phyloP scores from a whole-genome alignment of 2,329 filamentous ascomycete species.

The Proliferodiscus dingleyae region DNA sequence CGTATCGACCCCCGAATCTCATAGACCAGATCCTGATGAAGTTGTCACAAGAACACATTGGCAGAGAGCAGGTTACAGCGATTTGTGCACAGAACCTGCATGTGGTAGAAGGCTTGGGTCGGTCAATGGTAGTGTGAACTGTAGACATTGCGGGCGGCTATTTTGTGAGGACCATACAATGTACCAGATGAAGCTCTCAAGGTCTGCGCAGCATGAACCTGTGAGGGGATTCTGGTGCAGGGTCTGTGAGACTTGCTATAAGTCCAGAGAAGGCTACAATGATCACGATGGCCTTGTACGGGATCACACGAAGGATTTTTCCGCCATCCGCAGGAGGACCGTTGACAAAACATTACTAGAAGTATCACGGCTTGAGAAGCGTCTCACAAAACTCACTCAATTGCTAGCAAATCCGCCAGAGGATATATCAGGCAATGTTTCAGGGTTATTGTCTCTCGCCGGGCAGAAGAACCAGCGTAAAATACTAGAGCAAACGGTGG shows the following conservation, averaged over 20 bases:
- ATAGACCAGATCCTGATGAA: slow-evolving; percentile 70
- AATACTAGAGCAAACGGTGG: slow-evolving; percentile 80
- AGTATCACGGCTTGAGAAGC: slow-evolving; percentile 83
- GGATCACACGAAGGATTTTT: slow-evolving; percentile 70
- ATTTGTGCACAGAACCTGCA: slow-evolving; percentile 79
- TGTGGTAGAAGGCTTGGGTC: slow-evolving; percentile 77
- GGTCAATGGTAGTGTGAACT: slow-evolving; percentile 83
- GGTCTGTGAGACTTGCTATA: slow-evolving; percentile 99
- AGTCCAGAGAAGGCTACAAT: slow-evolving; percentile 92
- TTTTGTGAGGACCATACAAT: slow-evolving; percentile 98
- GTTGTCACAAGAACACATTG: slow-evolving; percentile 84
- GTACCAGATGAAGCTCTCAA: slow-evolving; percentile 98
- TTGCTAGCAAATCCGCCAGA: slow-evolving; percentile 71
- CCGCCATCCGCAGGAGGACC: slow-evolving; percentile 64
- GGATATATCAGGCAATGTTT: slow-evolving; percentile 49
- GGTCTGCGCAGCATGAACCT: slow-evolving; percentile 84
- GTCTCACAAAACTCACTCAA: slow-evolving; percentile 83
- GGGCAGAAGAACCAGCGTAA: slow-evolving; percentile 74
- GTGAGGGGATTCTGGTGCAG: slow-evolving; percentile 87
- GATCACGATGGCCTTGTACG: slow-evolving; percentile 70
- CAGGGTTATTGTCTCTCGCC: slow-evolving; percentile 50
- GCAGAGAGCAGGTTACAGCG: slow-evolving; percentile 71
- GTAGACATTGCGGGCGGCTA: slow-evolving; percentile 82
- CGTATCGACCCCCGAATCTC: slow-evolving; percentile 28
- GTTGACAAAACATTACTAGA: slow-evolving; percentile 86